A percentile compares a stretch with the other conserved stretches of the same genome.
Conservation (phyloP, 805 yeast genomes). For the Nakazawaea ishiwadae region DNA sequence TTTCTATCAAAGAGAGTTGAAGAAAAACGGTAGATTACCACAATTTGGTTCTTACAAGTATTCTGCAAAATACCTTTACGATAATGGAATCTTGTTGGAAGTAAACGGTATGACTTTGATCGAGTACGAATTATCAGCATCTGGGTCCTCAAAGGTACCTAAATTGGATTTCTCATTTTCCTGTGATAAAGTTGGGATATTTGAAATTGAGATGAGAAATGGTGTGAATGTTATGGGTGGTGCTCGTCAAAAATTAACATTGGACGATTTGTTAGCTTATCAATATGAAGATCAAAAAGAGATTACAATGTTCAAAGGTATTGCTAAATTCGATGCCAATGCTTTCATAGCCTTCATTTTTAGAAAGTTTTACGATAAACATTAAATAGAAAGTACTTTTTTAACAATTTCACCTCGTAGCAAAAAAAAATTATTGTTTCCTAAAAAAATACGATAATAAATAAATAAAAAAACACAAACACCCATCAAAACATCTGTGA, state of each 20-base stretch:
- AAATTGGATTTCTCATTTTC: conserved; percentile 72
- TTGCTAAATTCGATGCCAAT: conserved; percentile 66
- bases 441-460: no score
- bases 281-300: conserved; percentile 65
- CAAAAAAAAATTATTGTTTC: no score
- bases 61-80: conserved; percentile 69
- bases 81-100: conserved; percentile 61
- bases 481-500: neutral
- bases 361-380: conserved; percentile 64
- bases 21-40: conserved; percentile 61
- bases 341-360: conserved; percentile 66
- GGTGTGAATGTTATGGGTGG: conserved; percentile 67
- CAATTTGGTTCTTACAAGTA: conserved; percentile 76
- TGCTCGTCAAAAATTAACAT: conserved; percentile 49
- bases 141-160: conserved; percentile 45
- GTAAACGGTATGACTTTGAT: conserved; percentile 42
- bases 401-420: no score
- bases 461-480: no score
- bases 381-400: conserved; percentile 8
- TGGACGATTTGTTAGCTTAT: conserved; percentile 66
- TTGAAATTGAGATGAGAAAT: conserved; percentile 69
- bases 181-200: conserved; percentile 68
- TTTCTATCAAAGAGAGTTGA: conserved; percentile 67
- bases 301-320: conserved; percentile 59
- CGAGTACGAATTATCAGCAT: conserved; percentile 7